phyloP scores from a whole-genome alignment of 371 early-diverging fungal species.

The Blakeslea trispora region DNA sequence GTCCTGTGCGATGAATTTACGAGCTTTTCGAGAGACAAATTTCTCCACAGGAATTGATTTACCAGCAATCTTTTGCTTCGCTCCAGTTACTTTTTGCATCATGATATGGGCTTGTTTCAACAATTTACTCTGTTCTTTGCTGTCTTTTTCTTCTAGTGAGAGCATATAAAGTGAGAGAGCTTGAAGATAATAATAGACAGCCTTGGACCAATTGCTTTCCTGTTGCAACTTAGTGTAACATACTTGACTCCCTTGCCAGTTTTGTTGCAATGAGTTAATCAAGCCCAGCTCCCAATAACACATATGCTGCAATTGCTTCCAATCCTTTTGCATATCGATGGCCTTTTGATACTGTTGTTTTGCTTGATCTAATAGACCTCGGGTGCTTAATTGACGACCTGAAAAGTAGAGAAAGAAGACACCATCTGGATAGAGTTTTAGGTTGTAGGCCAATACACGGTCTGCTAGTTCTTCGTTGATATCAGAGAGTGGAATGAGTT shows the following conservation, averaged over 20 bases:
- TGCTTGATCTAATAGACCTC: conserved; percentile 53
- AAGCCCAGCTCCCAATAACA: conserved; percentile 77
- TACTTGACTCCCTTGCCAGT: conserved; percentile 55
- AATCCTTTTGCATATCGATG: conserved; percentile 59
- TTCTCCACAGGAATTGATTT: conserved; percentile 81
- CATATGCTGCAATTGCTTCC: conserved; percentile 77
- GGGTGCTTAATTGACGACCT: conserved; percentile 56
- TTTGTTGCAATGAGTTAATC: conserved; percentile 46
- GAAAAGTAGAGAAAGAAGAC: conserved; percentile 69
- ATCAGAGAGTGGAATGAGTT: conserved; percentile 58
- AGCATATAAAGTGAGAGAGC: conserved; percentile 55
- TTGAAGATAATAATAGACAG: conserved; percentile 69
- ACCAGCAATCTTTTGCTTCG: conserved; percentile 75
- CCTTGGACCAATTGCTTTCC: conserved; percentile 81
- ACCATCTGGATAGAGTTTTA: conserved; percentile 59
- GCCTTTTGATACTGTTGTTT: conserved; percentile 51
- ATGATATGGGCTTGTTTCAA: conserved; percentile 29
- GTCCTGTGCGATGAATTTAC: conserved; percentile 66
- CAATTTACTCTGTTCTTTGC: conserved; percentile 11
- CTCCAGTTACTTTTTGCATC: conserved; percentile 61
- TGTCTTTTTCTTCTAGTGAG: background rate
- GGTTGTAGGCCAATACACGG: conserved; percentile 43
- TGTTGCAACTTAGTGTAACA: conserved; percentile 56
- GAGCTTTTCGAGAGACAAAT: conserved; percentile 73
- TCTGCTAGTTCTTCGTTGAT: conserved; percentile 51